A percentile compares a stretch with the other conserved stretches of the same genome.
phyloP scores from a whole-genome alignment of 148 eudicot species.

The Silene latifolia region DNA sequence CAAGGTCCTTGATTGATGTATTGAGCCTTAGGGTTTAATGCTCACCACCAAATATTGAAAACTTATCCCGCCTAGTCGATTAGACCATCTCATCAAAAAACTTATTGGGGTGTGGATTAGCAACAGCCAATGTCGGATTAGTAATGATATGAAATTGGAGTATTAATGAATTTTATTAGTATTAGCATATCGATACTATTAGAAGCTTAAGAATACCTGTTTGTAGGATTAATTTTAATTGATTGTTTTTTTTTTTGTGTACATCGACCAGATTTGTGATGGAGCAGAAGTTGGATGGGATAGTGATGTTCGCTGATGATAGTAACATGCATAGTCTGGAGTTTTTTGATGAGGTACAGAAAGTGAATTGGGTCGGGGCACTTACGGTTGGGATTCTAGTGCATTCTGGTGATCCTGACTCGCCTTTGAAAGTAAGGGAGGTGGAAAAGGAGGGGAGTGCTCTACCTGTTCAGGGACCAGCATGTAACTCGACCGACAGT shows the following conservation, averaged over 20 bases:
- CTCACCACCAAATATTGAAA: not conserved
- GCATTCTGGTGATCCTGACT: constrained; percentile 56
- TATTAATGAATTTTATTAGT: not conserved
- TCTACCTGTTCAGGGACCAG: constrained; percentile 90
- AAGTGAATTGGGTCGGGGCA: constrained; percentile 74
- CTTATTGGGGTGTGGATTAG: not conserved
- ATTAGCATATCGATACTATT: not conserved
- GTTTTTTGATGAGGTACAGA: constrained; percentile 91
- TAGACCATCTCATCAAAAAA: not conserved
- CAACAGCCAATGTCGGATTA: not conserved
- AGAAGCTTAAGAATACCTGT: not conserved
- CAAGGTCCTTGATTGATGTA: not conserved
- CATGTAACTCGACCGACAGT: constrained; percentile 77
- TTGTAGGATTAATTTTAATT: too few relatives aligned
- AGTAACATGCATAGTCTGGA: constrained; percentile 97
- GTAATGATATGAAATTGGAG: not conserved
- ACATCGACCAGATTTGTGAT: constrained; percentile 67
- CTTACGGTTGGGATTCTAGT: constrained; percentile 87
- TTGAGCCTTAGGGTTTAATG: not conserved
- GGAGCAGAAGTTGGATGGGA: constrained; percentile 73
- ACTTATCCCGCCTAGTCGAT: not conserved
- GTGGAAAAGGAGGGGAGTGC: constrained; percentile 37
- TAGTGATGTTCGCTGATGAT: constrained; percentile 94
- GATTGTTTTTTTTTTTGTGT: not conserved
- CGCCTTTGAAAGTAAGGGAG: constrained; percentile 34